Evolutionary conservation across 108 stramenopile genomes (phyloP).

Genomic region (Skeletonema potamos): DNA sequence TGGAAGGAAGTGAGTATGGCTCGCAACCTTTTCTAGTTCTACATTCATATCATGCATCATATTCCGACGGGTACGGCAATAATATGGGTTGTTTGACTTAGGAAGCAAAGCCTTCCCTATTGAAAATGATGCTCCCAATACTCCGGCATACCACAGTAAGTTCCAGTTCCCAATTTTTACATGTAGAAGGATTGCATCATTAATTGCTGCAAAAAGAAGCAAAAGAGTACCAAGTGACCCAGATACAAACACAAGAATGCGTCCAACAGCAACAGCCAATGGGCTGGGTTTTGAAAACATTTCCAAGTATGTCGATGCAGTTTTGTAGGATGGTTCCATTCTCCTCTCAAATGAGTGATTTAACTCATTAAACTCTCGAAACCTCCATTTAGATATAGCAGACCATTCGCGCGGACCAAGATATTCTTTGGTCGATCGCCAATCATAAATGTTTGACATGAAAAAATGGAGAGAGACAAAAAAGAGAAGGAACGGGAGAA

Average conservation of each 20-base stretch:
- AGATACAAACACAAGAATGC: slow-evolving; percentile 86
- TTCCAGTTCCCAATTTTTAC: slow-evolving; percentile 91
- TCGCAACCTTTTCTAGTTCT: slow-evolving; percentile 65
- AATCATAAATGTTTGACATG: slow-evolving; percentile 93
- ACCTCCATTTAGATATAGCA: slow-evolving; percentile 81
- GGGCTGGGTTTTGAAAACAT: slow-evolving; percentile 82
- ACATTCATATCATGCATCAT: slow-evolving; percentile 68
- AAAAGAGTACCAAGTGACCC: slow-evolving; percentile 93
- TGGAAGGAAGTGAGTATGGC: slow-evolving; percentile 91
- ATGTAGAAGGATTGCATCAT: slow-evolving; percentile 93
- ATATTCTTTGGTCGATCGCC: slow-evolving; percentile 84
- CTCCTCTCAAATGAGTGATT: slow-evolving; percentile 89
- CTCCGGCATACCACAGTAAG: slow-evolving; percentile 91
- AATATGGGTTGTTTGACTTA: slow-evolving; percentile 49
- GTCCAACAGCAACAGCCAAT: slow-evolving; percentile 67
- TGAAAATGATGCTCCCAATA: slow-evolving; percentile 81
- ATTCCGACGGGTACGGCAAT: slow-evolving; percentile 55
- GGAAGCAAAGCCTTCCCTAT: slow-evolving; percentile 76
- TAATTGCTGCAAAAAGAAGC: slow-evolving; percentile 83
- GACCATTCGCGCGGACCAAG: slow-evolving; percentile 95
- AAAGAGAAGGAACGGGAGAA: slow-evolving; percentile 92
- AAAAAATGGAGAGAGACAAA: slow-evolving; percentile 93
- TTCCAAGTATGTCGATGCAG: slow-evolving; percentile 82
- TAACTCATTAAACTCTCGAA: slow-evolving; percentile 97
- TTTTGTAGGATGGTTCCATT: slow-evolving; percentile 80